These are phyloP conservation scores for Verticillium alfalfae DNA, from an alignment of 2,329 filamentous ascomycete species.

Conservation along the genomic window DNA sequence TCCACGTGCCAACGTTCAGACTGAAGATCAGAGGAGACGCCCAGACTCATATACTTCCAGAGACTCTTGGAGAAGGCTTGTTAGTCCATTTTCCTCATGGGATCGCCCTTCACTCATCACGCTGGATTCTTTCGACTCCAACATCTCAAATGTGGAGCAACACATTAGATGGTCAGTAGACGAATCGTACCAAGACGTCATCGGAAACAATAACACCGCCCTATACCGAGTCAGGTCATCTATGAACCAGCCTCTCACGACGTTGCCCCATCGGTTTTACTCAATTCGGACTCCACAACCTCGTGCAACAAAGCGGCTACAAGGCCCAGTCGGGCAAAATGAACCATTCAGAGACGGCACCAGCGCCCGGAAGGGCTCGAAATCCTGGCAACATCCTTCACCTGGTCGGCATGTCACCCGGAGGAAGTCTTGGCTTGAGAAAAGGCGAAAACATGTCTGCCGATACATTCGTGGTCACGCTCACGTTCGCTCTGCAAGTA, in stretches of 20 bases:
- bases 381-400: neutral
- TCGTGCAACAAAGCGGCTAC: neutral
- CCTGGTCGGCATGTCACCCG: neutral
- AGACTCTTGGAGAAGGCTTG: neutral
- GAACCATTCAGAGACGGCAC: neutral
- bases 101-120: neutral
- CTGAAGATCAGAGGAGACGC: neutral
- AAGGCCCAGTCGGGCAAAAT: neutral
- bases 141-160: neutral
- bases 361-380: neutral
- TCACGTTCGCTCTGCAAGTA: neutral
- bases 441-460: neutral
- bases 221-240: neutral
- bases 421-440: neutral
- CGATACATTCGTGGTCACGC: neutral
- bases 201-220: neutral
- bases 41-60: neutral
- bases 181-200: neutral
- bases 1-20: neutral
- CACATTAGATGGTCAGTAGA: neutral
- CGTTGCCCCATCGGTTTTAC: neutral
- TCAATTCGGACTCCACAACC: neutral
- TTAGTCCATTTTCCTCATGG: neutral
- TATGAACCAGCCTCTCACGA: neutral
- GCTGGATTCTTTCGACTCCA: neutral